phyloP scores from a whole-genome alignment of 331 rosid species.

The Acacia concinna region DNA sequence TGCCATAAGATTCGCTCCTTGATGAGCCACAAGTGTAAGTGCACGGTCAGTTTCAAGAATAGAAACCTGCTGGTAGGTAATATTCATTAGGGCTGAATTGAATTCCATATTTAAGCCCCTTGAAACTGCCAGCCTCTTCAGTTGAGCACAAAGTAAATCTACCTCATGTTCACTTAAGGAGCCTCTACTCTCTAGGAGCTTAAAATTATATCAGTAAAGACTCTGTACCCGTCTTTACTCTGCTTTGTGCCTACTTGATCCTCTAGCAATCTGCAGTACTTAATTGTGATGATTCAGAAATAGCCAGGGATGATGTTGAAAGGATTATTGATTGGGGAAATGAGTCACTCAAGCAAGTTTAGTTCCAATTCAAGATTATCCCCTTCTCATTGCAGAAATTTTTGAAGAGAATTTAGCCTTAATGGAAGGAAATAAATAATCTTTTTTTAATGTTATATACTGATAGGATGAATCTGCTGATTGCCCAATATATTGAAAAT shows the following conservation, averaged over 20 bases:
- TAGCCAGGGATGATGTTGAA: not conserved
- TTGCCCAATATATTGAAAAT: not conserved
- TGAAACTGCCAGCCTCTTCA: not conserved
- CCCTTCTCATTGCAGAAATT: not conserved
- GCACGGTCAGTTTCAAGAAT: not conserved
- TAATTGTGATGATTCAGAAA: not conserved
- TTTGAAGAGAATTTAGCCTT: not conserved
- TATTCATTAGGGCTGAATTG: not conserved
- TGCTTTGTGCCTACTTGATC: too few species aligned
- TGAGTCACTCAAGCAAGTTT: not conserved
- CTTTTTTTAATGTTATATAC: too few species aligned
- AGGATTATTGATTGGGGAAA: not conserved
- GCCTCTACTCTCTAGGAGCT: too few species aligned
- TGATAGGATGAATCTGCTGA: not conserved
- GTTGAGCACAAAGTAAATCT: not conserved
- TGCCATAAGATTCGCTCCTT: not conserved
- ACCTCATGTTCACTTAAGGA: not conserved
- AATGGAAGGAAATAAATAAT: too few species aligned
- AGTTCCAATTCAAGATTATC: not conserved
- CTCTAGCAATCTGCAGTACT: not conserved
- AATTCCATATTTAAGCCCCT: not conserved
- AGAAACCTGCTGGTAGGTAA: not conserved
- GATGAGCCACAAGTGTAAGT: not conserved
- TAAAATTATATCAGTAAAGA: not conserved
- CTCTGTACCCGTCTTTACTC: too few species aligned